Percentiles rank a stretch among this genome's conserved stretches.
phyloP scores from a whole-genome alignment of 2,329 filamentous ascomycete species.

The Saccharata proteae region DNA sequence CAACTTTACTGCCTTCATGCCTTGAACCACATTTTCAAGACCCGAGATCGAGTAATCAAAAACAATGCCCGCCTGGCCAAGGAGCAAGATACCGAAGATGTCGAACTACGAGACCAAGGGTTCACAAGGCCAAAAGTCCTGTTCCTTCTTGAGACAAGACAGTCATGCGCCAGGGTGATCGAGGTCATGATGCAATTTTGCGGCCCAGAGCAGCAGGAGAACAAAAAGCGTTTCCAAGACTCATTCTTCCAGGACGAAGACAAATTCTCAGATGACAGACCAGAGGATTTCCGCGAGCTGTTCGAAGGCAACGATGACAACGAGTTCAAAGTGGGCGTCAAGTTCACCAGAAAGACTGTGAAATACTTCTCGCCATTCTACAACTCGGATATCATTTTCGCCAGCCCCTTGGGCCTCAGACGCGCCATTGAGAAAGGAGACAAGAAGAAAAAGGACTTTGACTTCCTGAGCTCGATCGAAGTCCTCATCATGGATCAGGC shows the following conservation, averaged over 20 bases:
- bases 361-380: constrained; percentile 96
- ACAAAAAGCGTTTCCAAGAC: constrained; percentile 84
- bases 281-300: constrained; percentile 76
- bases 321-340: constrained; percentile 90
- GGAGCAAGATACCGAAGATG: constrained; percentile 46
- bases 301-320: constrained; percentile 96
- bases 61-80: constrained; percentile 72
- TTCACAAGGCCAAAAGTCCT: constrained; percentile 92
- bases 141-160: constrained; percentile 77
- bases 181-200: constrained; percentile 65
- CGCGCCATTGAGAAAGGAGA: constrained; percentile 74
- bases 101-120: constrained; percentile 81
- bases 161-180: constrained; percentile 69
- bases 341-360: constrained; percentile 90
- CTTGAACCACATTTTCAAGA: constrained; percentile 88
- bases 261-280: constrained; percentile 59
- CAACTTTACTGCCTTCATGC: constrained; percentile 69
- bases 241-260: constrained; percentile 60
- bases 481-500: constrained; percentile 82
- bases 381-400: constrained; percentile 88
- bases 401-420: constrained; percentile 77
- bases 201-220: constrained; percentile 83
- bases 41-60: constrained; percentile 80
- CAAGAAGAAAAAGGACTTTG: constrained; percentile 58
- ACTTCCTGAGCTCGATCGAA: constrained; percentile 91